phyloP scores from a whole-genome alignment of 768 basidiomycete species.

The Xanthoconium stramineum region DNA sequence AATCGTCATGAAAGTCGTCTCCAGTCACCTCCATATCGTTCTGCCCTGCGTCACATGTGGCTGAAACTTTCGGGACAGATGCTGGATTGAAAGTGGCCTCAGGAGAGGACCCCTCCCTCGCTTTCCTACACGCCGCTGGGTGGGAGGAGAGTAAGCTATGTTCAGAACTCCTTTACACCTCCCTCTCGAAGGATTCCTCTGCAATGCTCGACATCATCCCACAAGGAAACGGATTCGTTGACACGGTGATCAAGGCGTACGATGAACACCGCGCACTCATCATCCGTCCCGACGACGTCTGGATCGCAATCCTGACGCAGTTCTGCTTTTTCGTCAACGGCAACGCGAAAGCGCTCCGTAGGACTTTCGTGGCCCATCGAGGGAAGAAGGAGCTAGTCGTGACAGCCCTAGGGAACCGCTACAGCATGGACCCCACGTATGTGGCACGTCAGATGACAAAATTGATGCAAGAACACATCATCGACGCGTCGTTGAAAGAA shows the following conservation, averaged over 20 bases:
- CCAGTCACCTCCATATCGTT: background rate
- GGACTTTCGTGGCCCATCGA: slow-evolving; percentile 26
- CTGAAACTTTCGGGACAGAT: background rate
- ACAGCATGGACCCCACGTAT: slow-evolving; percentile 27
- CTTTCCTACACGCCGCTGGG: background rate
- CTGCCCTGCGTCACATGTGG: background rate
- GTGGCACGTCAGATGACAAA: slow-evolving; percentile 9
- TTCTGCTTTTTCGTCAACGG: too few species aligned
- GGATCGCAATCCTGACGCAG: too few species aligned
- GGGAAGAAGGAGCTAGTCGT: slow-evolving; percentile 23
- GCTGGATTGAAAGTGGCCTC: background rate
- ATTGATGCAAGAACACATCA: too few species aligned
- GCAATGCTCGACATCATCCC: slow-evolving; percentile 14
- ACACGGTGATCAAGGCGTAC: slow-evolving; percentile 24
- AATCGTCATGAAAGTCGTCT: background rate
- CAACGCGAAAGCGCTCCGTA: too few species aligned
- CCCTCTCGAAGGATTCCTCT: background rate
- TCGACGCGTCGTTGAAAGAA: slow-evolving; percentile 11
- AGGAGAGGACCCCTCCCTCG: background rate
- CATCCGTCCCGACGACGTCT: slow-evolving; percentile 44
- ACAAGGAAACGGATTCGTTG: slow-evolving; percentile 26
- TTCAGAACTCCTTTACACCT: background rate
- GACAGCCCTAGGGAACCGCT: background rate
- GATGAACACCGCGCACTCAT: slow-evolving; percentile 31
- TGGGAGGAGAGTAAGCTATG: background rate